phyloP scores from a whole-genome alignment of 2,329 filamentous ascomycete species.

The Pseudogymnoascus sp. region DNA sequence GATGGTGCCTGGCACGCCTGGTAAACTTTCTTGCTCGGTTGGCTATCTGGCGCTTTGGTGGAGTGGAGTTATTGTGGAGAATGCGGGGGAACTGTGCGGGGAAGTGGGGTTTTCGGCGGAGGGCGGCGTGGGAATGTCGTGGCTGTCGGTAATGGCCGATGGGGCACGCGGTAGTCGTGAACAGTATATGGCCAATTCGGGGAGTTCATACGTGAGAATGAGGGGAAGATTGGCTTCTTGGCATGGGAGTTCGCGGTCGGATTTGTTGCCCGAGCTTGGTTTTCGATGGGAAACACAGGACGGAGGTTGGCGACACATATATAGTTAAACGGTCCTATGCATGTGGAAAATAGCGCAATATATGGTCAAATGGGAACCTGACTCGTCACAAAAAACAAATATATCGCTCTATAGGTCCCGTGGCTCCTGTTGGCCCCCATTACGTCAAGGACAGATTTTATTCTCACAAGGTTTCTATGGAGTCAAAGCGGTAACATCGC shows the following conservation, averaged over 20 bases:
- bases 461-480: too few relatives aligned
- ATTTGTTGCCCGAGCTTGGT: neutral
- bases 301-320: neutral
- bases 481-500: too few relatives aligned
- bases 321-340: neutral
- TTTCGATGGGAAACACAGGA: neutral
- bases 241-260: neutral
- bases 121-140: neutral
- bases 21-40: neutral
- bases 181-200: neutral
- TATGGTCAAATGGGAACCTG: neutral
- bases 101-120: slow-evolving; percentile 1
- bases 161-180: neutral
- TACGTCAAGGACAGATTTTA: neutral
- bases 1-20: neutral
- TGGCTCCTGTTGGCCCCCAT: neutral
- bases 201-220: neutral
- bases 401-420: neutral
- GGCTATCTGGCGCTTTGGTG: neutral
- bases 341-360: neutral
- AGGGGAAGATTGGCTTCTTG: neutral
- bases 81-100: slow-evolving; percentile 4
- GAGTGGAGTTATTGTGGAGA: neutral
- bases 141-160: neutral
- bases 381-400: neutral